Percentiles rank a stretch among this genome's conserved stretches.
These are phyloP conservation scores for Knoxdaviesia capensis DNA, from an alignment of 2,329 filamentous ascomycete species.

Conservation along the genomic window DNA sequence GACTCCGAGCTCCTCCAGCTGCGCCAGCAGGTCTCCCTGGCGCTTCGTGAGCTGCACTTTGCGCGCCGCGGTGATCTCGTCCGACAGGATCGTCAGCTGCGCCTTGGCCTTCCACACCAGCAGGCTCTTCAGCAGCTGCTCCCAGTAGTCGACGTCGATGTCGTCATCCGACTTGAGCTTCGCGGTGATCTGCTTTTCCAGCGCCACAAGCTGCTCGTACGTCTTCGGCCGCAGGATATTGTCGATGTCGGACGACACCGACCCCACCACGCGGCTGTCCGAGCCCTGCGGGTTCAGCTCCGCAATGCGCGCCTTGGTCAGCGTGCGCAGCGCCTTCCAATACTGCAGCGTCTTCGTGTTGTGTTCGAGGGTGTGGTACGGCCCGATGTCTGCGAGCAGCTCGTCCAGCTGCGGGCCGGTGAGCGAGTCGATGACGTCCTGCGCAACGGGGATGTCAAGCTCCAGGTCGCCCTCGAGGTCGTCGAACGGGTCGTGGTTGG, in stretches of 20 bases:
- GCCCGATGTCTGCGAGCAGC: slow-evolving; percentile 60
- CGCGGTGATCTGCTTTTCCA: slow-evolving; percentile 70
- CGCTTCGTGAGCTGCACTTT: slow-evolving; percentile 23
- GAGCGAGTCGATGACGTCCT: slow-evolving; percentile 59
- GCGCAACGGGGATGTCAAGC: slow-evolving; percentile 61
- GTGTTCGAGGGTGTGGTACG: slow-evolving; percentile 66
- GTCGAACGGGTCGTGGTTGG: slow-evolving; percentile 67
- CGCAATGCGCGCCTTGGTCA: slow-evolving; percentile 58
- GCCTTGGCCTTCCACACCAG: slow-evolving; percentile 84
- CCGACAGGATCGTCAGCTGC: slow-evolving; percentile 58
- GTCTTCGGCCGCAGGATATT: slow-evolving; percentile 69
- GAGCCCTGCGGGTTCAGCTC: slow-evolving; percentile 38
- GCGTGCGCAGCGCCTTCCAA: slow-evolving; percentile 76
- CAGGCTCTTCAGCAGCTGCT: slow-evolving; percentile 69
- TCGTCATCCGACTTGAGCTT: slow-evolving; percentile 77
- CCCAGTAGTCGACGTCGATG: slow-evolving; percentile 96
- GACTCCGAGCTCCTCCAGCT: slow-evolving; percentile 3
- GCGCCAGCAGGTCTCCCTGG: slow-evolving; percentile 7
- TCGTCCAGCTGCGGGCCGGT: slow-evolving; percentile 47
- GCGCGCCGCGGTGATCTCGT: slow-evolving; percentile 52
- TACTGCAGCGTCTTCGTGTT: slow-evolving; percentile 65
- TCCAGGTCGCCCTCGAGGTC: slow-evolving; percentile 57
- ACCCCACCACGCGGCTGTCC: slow-evolving; percentile 58
- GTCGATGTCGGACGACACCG: slow-evolving; percentile 76
- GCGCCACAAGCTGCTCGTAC: slow-evolving; percentile 63